Percentiles rank a stretch among this genome's conserved stretches.
Evolutionary conservation across 805 yeast genomes (phyloP).

Genomic region (Myxozyma melibiosi): DNA sequence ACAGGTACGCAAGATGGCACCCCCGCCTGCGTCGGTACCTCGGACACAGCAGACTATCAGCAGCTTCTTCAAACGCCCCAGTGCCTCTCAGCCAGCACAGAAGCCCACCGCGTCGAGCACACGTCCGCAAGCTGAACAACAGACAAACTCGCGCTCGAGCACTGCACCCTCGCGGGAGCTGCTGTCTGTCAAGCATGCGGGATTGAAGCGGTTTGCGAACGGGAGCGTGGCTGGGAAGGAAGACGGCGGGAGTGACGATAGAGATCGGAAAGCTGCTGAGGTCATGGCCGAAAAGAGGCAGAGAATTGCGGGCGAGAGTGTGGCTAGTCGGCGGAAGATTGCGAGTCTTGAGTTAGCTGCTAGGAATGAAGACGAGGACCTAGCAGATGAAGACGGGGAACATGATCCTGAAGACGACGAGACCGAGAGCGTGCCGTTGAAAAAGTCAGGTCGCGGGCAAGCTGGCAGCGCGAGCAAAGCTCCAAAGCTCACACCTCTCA

Average conservation of each 20-base stretch:
- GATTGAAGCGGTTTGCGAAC: slow-evolving; percentile 8
- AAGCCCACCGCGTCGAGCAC: neutral
- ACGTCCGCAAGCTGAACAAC: neutral
- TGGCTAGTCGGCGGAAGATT: neutral
- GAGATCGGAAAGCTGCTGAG: neutral
- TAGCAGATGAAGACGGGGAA: slow-evolving; percentile 3
- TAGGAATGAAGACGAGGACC: neutral
- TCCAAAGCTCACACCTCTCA: slow-evolving; percentile 68
- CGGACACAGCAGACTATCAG: slow-evolving; percentile 1
- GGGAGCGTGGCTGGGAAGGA: neutral
- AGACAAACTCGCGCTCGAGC: neutral
- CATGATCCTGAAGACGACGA: neutral
- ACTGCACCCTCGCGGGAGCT: neutral
- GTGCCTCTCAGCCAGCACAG: neutral
- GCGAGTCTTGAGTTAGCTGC: neutral
- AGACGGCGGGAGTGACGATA: neutral
- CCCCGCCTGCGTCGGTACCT: neutral
- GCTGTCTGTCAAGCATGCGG: neutral
- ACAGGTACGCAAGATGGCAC: too few relatives aligned
- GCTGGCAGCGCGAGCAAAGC: neutral
- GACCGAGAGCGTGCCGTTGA: neutral
- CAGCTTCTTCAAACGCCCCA: neutral
- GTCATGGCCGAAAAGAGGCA: slow-evolving; percentile 3
- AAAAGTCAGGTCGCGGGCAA: neutral
- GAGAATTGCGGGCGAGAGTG: slow-evolving; percentile 10